Evolutionary conservation across 1,284 basidiomycete species (phyloP), one percentile per base, ranked within the genome.

Genomic region (Moniliophthora roreri): DNA sequence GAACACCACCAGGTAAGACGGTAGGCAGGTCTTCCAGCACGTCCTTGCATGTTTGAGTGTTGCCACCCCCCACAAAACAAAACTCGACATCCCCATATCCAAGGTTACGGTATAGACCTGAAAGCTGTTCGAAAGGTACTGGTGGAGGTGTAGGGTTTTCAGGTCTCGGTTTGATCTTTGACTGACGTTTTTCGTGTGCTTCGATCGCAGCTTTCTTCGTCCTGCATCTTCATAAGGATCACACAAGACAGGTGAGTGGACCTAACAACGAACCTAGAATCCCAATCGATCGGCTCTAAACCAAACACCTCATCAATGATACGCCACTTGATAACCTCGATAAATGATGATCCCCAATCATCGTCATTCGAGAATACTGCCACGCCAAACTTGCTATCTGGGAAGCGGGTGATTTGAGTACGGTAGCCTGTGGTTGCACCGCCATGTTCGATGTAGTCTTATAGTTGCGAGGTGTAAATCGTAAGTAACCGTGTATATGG

Each of bases 281-380:
- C 56, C 62, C 63, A 64, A 49, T 66, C 65, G 15, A 67, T 53
- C 3, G 50, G 32, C 2, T 57, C 42, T 15, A 64, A 32, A 1
- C 57, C 58, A 11, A 66, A 53, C 13, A 59, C 58, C 16, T 58
- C 48, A 47, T 68, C 66, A 2, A 65, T 45, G 34, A 68, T 56
- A 16, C 61, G 55, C 20, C 52, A 62, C 36, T 62, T 64, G 51
- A 66, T 58, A 11, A 62, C 55, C 10, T 55, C 44, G 6, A 37
- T 39, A n/a, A 63, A 51, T 3, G 20, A 20, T n/a, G 10, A 11
- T 5, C 65, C 65, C 28, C 56, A 61, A 16, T 48, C 48, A n/a
- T 56, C 41, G 35, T 66, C 65, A 45, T 66, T 66, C 16, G 44
- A 56, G 3, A 66, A 54, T 1, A 68, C 61, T 4, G 63, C 61